A percentile compares a stretch with the other conserved stretches of the same genome.
phyloP scores from a whole-genome alignment of 257 asterid species.

The Osmanthus fragrans region DNA sequence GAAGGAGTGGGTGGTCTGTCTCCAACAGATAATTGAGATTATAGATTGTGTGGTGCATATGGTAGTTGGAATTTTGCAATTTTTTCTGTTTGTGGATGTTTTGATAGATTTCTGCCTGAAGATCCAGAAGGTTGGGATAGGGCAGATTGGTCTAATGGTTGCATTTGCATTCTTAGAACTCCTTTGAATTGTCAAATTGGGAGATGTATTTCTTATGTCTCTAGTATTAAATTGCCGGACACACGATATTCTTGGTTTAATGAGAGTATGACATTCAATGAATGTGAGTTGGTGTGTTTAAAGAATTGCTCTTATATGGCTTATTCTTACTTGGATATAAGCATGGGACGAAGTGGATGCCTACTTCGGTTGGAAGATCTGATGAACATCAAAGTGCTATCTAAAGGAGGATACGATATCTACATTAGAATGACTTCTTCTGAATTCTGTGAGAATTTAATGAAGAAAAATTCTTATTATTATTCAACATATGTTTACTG shows the following conservation, averaged over 20 bases:
- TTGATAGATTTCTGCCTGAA: conserved; percentile 27
- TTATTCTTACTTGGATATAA: conserved; percentile 23
- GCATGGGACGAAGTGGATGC: conserved; percentile 37
- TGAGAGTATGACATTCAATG: conserved; percentile 15
- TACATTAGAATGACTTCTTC: conserved; percentile 24
- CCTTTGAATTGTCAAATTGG: conserved; percentile 26
- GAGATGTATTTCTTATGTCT: conserved; percentile 25
- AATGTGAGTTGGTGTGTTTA: conserved; percentile 28
- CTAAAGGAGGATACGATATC: conserved; percentile 25
- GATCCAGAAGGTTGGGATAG: conserved; percentile 21
- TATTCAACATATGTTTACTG: too few relatives aligned
- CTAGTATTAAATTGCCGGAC: conserved; percentile 37
- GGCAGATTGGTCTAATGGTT: conserved; percentile 32
- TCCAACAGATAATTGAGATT: conserved; percentile 36
- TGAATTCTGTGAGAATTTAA: conserved; percentile 1
- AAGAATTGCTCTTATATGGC: conserved; percentile 40
- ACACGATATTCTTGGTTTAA: conserved; percentile 22
- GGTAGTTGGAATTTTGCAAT: conserved; percentile 28
- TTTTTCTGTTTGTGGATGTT: conserved; percentile 32
- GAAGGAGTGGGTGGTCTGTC: conserved; percentile 24
- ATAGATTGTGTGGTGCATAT: conserved; percentile 31
- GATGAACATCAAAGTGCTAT: conserved; percentile 22
- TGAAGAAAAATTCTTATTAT: too few relatives aligned
- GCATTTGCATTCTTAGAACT: conserved; percentile 17
- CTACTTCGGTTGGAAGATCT: conserved; percentile 36